Evolutionary conservation across 2,329 filamentous ascomycete genomes (phyloP).

Genomic region (Laburnicola sp.): DNA sequence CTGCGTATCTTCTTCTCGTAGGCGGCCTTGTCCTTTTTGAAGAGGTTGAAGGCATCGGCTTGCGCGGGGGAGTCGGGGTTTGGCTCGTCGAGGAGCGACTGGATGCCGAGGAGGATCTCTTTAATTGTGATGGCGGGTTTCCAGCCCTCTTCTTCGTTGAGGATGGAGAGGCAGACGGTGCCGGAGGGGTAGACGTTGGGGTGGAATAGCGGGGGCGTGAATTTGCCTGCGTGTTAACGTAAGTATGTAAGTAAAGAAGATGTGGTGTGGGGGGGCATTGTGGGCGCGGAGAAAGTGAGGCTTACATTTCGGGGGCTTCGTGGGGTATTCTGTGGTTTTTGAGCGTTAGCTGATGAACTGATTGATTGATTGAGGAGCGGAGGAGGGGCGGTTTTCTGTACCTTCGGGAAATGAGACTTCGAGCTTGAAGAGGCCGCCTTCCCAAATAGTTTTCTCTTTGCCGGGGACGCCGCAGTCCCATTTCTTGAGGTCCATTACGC

Average conservation of each 20-base stretch:
- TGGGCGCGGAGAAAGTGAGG: constrained; percentile 17
- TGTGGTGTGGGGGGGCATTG: constrained; percentile 4
- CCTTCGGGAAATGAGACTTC: constrained; percentile 92
- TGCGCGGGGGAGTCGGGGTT: constrained; percentile 97
- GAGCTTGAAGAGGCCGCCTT: constrained; percentile 95
- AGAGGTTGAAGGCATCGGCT: constrained; percentile 95
- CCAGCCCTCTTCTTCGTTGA: constrained; percentile 99
- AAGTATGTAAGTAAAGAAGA: constrained; percentile 18
- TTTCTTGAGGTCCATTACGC: constrained; percentile 85
- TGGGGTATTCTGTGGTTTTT: constrained; percentile 93
- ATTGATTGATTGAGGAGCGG: too few species aligned
- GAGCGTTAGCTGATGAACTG: too few species aligned
- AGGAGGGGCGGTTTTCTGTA: constrained; percentile 50
- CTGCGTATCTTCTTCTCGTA: constrained; percentile 88
- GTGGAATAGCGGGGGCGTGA: constrained; percentile 92
- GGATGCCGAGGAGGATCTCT: constrained; percentile 93
- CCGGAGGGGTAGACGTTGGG: constrained; percentile 98
- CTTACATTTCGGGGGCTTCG: constrained; percentile 97
- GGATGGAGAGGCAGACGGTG: constrained; percentile 93
- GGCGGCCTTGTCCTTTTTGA: constrained; percentile 82
- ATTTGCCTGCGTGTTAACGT: constrained; percentile 71
- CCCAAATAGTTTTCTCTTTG: constrained; percentile 96
- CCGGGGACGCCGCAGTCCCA: constrained; percentile 98
- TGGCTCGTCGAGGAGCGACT: constrained; percentile 92
- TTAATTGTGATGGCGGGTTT: constrained; percentile 98